phyloP scores from a whole-genome alignment of 2,329 filamentous ascomycete genomes.

The Diaporthe nobilis region DNA sequence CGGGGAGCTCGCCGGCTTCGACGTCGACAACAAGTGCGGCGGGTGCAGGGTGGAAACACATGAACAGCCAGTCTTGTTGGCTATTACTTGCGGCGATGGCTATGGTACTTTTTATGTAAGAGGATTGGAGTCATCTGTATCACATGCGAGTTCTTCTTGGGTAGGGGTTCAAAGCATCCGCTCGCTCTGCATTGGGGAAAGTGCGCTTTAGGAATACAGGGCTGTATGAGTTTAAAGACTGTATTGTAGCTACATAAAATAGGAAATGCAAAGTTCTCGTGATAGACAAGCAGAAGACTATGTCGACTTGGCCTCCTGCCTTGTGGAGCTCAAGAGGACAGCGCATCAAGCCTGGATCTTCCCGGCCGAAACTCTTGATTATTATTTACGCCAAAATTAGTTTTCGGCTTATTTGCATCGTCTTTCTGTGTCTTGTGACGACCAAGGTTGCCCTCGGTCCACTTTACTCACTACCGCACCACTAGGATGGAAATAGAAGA shows the following conservation, averaged over 20 bases:
- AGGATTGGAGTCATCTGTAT: neutral
- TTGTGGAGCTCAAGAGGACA: neutral
- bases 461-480: neutral
- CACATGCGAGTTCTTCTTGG: too few species aligned
- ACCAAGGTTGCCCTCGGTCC: neutral
- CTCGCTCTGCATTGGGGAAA: neutral
- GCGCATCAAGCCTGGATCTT: neutral
- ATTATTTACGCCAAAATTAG: too few species aligned
- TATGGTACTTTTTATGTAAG: neutral
- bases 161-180: neutral
- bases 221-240: neutral
- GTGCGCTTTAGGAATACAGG: neutral
- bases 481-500: neutral
- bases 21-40: neutral
- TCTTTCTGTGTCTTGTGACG: neutral
- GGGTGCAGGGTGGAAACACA: neutral
- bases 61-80: neutral
- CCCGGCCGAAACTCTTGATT: neutral
- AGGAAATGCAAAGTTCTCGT: neutral
- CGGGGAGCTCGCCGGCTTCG: slow-evolving; percentile 3
- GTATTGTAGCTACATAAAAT: neutral
- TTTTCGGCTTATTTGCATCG: neutral
- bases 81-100: neutral
- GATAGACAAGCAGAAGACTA: neutral
- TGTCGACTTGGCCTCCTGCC: neutral